Conservation (phyloP, 2,329 filamentous ascomycete genomes). For the Colletotrichum cereale region DNA sequence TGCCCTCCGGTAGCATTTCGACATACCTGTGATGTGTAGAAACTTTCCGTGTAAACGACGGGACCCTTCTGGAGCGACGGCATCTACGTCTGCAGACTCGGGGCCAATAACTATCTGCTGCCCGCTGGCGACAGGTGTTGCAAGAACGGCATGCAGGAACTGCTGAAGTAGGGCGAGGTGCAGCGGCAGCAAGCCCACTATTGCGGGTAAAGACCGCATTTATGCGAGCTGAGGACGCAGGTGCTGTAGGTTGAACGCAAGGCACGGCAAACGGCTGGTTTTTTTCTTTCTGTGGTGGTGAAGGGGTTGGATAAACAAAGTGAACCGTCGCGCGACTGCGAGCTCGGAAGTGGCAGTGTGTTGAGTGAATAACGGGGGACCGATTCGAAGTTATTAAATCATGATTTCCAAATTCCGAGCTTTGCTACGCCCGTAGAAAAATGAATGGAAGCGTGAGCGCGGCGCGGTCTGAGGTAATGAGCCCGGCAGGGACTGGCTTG, state of each 20-base stretch:
- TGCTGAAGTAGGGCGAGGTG: slow-evolving; percentile 36
- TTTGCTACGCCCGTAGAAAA: slow-evolving; percentile 31
- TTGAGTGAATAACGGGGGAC: slow-evolving; percentile 11
- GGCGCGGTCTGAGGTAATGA: slow-evolving; percentile 21
- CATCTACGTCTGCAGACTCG: slow-evolving; percentile 41
- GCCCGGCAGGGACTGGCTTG: slow-evolving; percentile 17
- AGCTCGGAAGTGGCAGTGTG: neutral
- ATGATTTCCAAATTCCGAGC: slow-evolving; percentile 26
- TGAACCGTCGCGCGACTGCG: slow-evolving; percentile 5
- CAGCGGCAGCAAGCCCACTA: slow-evolving; percentile 39
- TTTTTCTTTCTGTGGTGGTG: neutral
- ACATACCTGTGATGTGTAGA: slow-evolving; percentile 87
- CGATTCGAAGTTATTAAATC: slow-evolving; percentile 39
- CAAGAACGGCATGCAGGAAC: slow-evolving; percentile 40
- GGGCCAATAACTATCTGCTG: slow-evolving; percentile 39
- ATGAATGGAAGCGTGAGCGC: slow-evolving; percentile 25
- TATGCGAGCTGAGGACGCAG: slow-evolving; percentile 24
- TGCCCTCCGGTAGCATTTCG: slow-evolving; percentile 35
- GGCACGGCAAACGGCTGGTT: neutral
- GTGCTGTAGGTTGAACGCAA: slow-evolving; percentile 20
- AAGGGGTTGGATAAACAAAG: neutral
- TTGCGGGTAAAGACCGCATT: slow-evolving; percentile 40
- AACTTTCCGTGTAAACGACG: slow-evolving; percentile 75
- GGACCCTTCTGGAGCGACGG: slow-evolving; percentile 53
- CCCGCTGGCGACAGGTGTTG: slow-evolving; percentile 37